phyloP scores from a whole-genome alignment of 441 rosid genomes.

The Aleurites moluccanus region DNA sequence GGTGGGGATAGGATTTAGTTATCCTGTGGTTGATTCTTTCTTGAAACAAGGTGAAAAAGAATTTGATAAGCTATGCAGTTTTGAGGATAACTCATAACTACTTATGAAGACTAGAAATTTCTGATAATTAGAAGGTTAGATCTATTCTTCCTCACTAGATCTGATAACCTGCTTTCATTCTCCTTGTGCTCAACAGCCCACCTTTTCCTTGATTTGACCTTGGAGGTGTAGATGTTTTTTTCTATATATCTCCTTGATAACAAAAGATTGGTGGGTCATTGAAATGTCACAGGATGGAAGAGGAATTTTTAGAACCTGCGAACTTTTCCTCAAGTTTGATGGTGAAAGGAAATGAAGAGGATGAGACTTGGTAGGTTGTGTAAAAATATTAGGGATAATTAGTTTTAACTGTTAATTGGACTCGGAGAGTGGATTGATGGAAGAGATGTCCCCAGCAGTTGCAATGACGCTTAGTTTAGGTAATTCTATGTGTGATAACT shows the following conservation, averaged over 20 bases:
- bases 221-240: slow-evolving; percentile 25
- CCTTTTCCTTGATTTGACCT: slow-evolving; percentile 32
- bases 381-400: slow-evolving; percentile 15
- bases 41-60: slow-evolving; percentile 12
- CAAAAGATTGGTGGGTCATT: slow-evolving; percentile 33
- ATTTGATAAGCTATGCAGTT: slow-evolving; percentile 32
- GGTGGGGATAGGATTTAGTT: slow-evolving; percentile 34
- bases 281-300: slow-evolving; percentile 37
- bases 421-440: slow-evolving; percentile 47
- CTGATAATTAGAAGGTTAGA: slow-evolving; percentile 31
- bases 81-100: slow-evolving; percentile 22
- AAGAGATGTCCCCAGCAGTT: slow-evolving; percentile 74
- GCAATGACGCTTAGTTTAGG: slow-evolving; percentile 64
- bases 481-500: slow-evolving; percentile 54
- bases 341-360: slow-evolving; percentile 33
- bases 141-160: slow-evolving; percentile 46
- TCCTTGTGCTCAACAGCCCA: slow-evolving; percentile 26
- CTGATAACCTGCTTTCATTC: slow-evolving; percentile 38
- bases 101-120: slow-evolving; percentile 15
- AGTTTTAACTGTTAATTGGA: slow-evolving; percentile 19
- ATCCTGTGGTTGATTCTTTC: slow-evolving; percentile 20
- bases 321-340: slow-evolving; percentile 30
- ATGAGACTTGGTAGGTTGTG: slow-evolving; percentile 29
- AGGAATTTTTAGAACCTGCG: slow-evolving; percentile 24
- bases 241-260: slow-evolving; percentile 4